Evolutionary conservation across 192 early-diverging fungal species (phyloP).

Genomic region (Podila clonocystis): DNA sequence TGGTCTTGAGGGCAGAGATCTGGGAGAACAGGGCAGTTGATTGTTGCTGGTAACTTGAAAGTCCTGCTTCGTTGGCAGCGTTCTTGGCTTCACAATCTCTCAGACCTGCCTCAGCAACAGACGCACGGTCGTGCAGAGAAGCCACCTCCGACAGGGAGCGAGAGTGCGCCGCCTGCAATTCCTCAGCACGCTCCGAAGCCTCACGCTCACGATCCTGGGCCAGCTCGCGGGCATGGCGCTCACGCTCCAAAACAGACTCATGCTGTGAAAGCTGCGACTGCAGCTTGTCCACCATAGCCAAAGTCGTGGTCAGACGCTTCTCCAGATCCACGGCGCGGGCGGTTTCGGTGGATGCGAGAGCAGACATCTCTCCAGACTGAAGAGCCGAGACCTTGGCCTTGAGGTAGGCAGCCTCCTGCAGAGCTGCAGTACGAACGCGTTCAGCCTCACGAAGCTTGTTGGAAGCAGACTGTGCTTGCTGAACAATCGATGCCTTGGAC

Average conservation of each 20-base stretch:
- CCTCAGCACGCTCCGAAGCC: slow-evolving; percentile 52
- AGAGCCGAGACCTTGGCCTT: slow-evolving; percentile 63
- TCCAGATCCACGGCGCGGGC: slow-evolving; percentile 58
- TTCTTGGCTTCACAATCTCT: slow-evolving; percentile 53
- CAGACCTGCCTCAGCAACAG: slow-evolving; percentile 53
- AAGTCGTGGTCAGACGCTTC: slow-evolving; percentile 53
- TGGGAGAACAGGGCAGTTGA: slow-evolving; percentile 33
- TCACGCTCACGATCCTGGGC: slow-evolving; percentile 56
- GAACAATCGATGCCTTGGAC: slow-evolving; percentile 53
- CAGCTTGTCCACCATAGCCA: slow-evolving; percentile 49
- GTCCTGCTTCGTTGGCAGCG: slow-evolving; percentile 38
- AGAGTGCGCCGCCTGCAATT: slow-evolving; percentile 57
- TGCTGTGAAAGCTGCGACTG: slow-evolving; percentile 49
- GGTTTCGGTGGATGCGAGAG: slow-evolving; percentile 53
- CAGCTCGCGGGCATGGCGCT: slow-evolving; percentile 52
- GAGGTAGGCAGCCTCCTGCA: slow-evolving; percentile 65
- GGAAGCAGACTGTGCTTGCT: slow-evolving; percentile 57
- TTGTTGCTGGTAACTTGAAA: slow-evolving; percentile 44
- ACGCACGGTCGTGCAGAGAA: slow-evolving; percentile 54
- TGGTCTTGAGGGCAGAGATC: slow-evolving; percentile 42
- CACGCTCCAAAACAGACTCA: slow-evolving; percentile 51
- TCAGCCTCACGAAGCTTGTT: slow-evolving; percentile 61
- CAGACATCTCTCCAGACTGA: slow-evolving; percentile 45
- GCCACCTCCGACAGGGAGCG: slow-evolving; percentile 56
- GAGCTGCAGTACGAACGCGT: slow-evolving; percentile 59